Evolutionary conservation across 129 eudicot genomes (phyloP).

Genomic region (Flaveria bidentis): DNA sequence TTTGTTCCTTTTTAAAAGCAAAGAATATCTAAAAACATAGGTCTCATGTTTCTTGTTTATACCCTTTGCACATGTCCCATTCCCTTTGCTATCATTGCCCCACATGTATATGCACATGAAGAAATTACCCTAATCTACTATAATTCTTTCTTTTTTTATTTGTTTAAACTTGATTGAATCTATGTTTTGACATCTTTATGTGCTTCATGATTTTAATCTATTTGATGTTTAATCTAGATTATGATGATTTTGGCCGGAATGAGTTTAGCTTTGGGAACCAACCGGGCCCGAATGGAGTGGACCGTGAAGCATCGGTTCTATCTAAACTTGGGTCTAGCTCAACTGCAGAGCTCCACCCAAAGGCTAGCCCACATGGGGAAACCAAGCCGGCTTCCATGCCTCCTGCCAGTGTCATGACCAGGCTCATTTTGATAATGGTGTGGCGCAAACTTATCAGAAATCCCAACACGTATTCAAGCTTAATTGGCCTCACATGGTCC

Average conservation of each 20-base stretch:
- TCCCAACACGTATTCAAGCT: conserved; percentile 90
- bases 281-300: conserved; percentile 55
- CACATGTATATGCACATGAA: conserved; percentile 20
- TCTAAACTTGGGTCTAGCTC: conserved; percentile 86
- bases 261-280: conserved; percentile 73
- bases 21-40: conserved; percentile 28
- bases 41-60: conserved; percentile 26
- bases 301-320: conserved; percentile 62
- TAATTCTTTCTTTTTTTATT: neutral
- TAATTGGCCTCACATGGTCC: conserved; percentile 93
- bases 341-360: conserved; percentile 70
- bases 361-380: conserved; percentile 46
- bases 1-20: conserved; percentile 12
- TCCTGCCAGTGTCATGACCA: conserved; percentile 88
- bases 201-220: neutral
- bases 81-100: conserved; percentile 24
- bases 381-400: conserved; percentile 67
- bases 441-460: conserved; percentile 92
- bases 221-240: conserved; percentile 43
- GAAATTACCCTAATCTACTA: conserved; percentile 22
- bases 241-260: conserved; percentile 65
- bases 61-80: conserved; percentile 33
- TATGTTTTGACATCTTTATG: neutral
- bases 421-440: conserved; percentile 85
- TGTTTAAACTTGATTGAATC: neutral